Evolutionary conservation across 805 yeast genomes (phyloP), one percentile per base, ranked within the genome.

Genomic region (Yamadazyma paraphyllophila): DNA sequence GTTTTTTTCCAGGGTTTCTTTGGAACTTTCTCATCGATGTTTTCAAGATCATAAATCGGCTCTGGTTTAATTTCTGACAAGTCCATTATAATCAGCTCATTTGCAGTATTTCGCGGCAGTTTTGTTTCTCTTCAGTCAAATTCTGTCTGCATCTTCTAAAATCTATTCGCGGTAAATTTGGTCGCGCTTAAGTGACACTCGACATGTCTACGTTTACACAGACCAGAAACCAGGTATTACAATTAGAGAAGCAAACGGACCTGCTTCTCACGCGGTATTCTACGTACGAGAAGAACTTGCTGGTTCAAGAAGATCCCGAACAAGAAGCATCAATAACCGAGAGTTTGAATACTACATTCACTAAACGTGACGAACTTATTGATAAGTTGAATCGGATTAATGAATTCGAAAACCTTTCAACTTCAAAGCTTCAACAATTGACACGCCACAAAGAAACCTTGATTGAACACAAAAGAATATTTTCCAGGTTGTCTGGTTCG

Each of bases 361-460:
- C 52, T 30, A 59, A 61, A 43, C 63, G 91, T 43, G 82, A 80
- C 30, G 83, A 76, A 4, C 59, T 77, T 2, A 63, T 88, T 7
- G 72, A 67, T 29, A 68, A 74, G 29, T 26, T 49, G 36, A 46
- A 48, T 16, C 42, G 49, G 11, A 45, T 52, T 30, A 49, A 48
- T 39, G 55, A 51, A 20, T 52, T 49, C 20, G 52, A 52, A 29
- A 36, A 39, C 60, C 86, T 51, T 69, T 76, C 91, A 4, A 78
- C 94, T 0, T 79, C 94, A 0, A 86, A 86, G 61, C 63, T 82
- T 36, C 92, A 86, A 57, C 98, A 91, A 61, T 66, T 90, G 39
- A 81, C 84, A 47, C 80, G 97, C 50, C 96, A 89, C 62, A 80
- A 78, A 55, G 96, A 89, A 62, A 76, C 79, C 11, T 69, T 88